A percentile compares a stretch with the other conserved stretches of the same genome.
These are phyloP conservation scores for Tagetes erecta DNA, from an alignment of 129 eudicot genomes.

Conservation along the genomic window DNA sequence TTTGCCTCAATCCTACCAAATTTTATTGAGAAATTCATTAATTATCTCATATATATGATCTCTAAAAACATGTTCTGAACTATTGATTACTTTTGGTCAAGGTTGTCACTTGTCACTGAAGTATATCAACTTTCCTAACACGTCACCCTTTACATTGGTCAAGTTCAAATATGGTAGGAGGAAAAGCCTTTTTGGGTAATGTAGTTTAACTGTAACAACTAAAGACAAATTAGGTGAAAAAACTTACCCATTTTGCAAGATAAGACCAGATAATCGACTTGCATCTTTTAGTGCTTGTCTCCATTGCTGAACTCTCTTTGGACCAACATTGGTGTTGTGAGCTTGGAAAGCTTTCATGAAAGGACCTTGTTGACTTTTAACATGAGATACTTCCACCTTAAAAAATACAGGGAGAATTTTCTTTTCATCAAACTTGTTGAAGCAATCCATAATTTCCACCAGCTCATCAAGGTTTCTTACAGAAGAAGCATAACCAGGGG, in stretches of 20 bases:
- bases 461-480: slow-evolving; percentile 23
- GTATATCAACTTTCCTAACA: neutral
- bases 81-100: neutral
- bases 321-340: neutral
- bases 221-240: neutral
- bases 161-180: too few relatives aligned
- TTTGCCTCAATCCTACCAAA: slow-evolving; percentile 28
- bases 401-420: slow-evolving; percentile 21
- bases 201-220: neutral
- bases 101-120: neutral
- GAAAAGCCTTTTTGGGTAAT: too few relatives aligned
- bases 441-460: slow-evolving; percentile 8
- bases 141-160: neutral
- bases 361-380: slow-evolving; percentile 18
- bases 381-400: slow-evolving; percentile 22
- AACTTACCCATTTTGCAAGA: neutral
- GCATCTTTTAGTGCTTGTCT: slow-evolving; percentile 20
- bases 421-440: neutral
- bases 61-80: neutral
- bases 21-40: neutral
- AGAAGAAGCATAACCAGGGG: slow-evolving; percentile 20
- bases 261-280: slow-evolving; percentile 17
- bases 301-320: slow-evolving; percentile 16
- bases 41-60: neutral
- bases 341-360: slow-evolving; percentile 14